Percentiles rank a stretch among this genome's conserved stretches.
Evolutionary conservation across 1,284 basidiomycete species (phyloP).

Genomic region (Trametes sp.): DNA sequence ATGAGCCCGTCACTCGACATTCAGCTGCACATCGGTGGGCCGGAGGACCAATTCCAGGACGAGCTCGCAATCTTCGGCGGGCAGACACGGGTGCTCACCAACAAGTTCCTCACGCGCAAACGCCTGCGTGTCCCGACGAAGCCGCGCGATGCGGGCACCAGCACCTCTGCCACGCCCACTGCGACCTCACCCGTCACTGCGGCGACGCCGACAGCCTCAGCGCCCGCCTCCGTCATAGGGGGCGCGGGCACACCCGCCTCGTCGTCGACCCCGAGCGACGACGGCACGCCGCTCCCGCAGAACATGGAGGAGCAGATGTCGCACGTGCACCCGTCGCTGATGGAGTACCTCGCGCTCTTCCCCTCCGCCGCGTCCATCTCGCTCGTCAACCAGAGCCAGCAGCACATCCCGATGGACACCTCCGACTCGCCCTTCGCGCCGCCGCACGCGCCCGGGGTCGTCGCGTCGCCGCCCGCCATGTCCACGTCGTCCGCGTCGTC

Average conservation of each 20-base stretch:
- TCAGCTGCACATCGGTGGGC: constrained; percentile 36
- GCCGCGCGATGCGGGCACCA: constrained; percentile 16
- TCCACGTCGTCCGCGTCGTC: constrained; percentile 7
- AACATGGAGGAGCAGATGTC: constrained; percentile 42
- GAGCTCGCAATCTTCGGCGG: constrained; percentile 73
- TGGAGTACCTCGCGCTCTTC: constrained; percentile 52
- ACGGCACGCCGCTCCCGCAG: constrained; percentile 34
- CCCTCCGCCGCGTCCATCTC: constrained; percentile 43
- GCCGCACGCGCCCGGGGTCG: neutral
- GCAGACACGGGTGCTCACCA: constrained; percentile 50
- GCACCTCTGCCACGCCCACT: constrained; percentile 30
- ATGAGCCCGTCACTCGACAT: constrained; percentile 38
- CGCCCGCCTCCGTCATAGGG: constrained; percentile 21
- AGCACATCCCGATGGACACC: constrained; percentile 10
- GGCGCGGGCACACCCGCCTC: constrained; percentile 32
- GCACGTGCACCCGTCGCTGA: constrained; percentile 66
- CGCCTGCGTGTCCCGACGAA: constrained; percentile 22
- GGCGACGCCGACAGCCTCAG: neutral
- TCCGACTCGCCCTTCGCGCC: constrained; percentile 6
- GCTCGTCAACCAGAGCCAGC: constrained; percentile 34
- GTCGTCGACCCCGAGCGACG: constrained; percentile 38
- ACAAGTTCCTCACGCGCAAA: constrained; percentile 44
- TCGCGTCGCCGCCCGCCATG: neutral
- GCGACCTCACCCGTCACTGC: constrained; percentile 1
- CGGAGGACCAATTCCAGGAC: constrained; percentile 60